Conservation (phyloP, 345 rosid genomes). For the Moricandia arvensis region DNA sequence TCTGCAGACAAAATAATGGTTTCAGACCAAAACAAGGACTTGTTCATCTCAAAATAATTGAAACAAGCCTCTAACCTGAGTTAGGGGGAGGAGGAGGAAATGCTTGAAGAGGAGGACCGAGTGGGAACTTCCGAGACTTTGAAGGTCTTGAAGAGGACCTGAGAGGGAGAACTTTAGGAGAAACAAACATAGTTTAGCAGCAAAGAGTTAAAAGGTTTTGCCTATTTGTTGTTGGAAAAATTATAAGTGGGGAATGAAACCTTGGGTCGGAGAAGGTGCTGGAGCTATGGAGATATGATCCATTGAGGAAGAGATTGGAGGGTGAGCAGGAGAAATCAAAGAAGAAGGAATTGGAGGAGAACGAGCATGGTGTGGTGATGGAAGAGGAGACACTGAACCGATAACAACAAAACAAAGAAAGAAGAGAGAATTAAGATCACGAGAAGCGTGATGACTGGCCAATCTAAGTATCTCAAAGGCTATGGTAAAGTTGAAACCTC, state of each 20-base stretch:
- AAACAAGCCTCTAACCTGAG: constrained; percentile 49
- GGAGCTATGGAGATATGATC: constrained; percentile 44
- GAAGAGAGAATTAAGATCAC: constrained; percentile 23
- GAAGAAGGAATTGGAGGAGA: constrained; percentile 47
- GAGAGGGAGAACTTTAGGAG: constrained; percentile 41
- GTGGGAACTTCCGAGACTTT: constrained; percentile 55
- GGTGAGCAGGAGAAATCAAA: constrained; percentile 41
- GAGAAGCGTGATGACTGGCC: not conserved
- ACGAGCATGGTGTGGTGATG: constrained; percentile 47
- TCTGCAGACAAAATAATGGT: constrained; percentile 43
- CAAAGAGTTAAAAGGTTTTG: not conserved
- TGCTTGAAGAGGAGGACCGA: constrained; percentile 57
- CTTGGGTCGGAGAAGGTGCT: constrained; percentile 51
- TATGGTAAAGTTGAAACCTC: constrained; percentile 36
- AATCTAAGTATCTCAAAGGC: constrained; percentile 7
- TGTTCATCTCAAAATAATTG: not conserved
- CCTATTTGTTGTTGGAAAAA: not conserved
- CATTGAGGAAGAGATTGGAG: constrained; percentile 41
- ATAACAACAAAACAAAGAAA: constrained; percentile 29
- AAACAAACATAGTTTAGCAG: constrained; percentile 35
- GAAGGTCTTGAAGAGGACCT: constrained; percentile 53
- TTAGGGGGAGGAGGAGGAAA: constrained; percentile 97
- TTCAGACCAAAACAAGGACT: not conserved
- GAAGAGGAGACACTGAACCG: constrained; percentile 53
- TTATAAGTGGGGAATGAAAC: constrained; percentile 40